These are phyloP conservation scores for Pezicula neosporulosa DNA, from an alignment of 2,329 filamentous ascomycete genomes.

Conservation along the genomic window DNA sequence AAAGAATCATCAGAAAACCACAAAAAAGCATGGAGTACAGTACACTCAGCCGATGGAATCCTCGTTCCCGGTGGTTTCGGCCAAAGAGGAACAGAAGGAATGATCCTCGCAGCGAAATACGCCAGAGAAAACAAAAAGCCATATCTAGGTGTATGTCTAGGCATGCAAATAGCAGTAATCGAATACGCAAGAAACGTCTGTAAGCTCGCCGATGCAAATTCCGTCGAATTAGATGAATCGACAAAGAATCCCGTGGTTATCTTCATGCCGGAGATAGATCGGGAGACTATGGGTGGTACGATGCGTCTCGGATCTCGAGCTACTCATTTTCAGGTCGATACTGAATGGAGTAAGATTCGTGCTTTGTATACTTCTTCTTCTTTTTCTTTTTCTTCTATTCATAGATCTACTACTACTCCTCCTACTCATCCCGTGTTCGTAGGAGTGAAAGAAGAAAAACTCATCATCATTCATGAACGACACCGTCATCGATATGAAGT, in stretches of 20 bases:
- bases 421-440: no score
- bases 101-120: conserved; percentile 85
- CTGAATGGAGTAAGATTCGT: conserved; percentile 76
- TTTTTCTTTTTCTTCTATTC: no score
- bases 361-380: conserved; percentile 58
- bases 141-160: conserved; percentile 86
- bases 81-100: conserved; percentile 77
- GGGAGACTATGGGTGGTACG: conserved; percentile 73
- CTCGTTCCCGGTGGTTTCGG: conserved; percentile 64
- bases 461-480: conserved; percentile 60
- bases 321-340: conserved; percentile 71
- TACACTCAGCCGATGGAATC: conserved; percentile 66
- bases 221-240: conserved; percentile 26
- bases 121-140: conserved; percentile 77
- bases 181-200: conserved; percentile 79
- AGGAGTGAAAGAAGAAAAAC: conserved; percentile 20
- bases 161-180: conserved; percentile 80
- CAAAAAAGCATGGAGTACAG: conserved; percentile 80
- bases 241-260: conserved; percentile 54
- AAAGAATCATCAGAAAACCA: conserved; percentile 65
- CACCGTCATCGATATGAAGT: conserved; percentile 91
- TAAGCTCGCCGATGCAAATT: conserved; percentile 45
- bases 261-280: conserved; percentile 88
- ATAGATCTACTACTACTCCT: no score
- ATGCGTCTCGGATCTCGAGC: conserved; percentile 80